Percentiles rank a stretch among this genome's conserved stretches.
Conservation (phyloP, 164 flowering plant species). For the Umbellularia californica region DNA sequence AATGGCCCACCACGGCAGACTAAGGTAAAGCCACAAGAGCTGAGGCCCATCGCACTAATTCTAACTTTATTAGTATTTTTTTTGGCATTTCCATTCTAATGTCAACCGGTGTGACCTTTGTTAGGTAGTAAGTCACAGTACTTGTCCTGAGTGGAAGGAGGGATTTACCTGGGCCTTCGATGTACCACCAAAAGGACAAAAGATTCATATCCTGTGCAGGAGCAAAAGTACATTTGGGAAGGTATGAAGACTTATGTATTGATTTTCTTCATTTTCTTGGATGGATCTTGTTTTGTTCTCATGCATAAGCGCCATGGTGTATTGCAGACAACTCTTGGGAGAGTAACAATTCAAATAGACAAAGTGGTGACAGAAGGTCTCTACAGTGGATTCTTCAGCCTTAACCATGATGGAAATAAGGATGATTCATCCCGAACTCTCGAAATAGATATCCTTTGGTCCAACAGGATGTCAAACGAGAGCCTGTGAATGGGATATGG, state of each 20-base stretch:
- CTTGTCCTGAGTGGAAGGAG: conserved; percentile 88
- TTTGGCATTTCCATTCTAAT: neutral
- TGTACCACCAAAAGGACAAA: conserved; percentile 92
- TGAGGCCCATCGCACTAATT: neutral
- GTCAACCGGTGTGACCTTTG: neutral
- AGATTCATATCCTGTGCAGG: conserved; percentile 82
- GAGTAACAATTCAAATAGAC: conserved; percentile 86
- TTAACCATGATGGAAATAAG: conserved; percentile 61
- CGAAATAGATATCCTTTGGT: conserved; percentile 85
- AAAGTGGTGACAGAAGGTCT: conserved; percentile 78
- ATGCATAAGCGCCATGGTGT: conserved; percentile 8
- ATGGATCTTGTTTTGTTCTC: neutral
- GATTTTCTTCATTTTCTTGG: neutral
- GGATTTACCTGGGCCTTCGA: conserved; percentile 91
- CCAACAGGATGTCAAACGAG: conserved; percentile 51
- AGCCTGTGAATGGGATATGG: conserved; percentile 16
- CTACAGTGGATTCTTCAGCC: conserved; percentile 73
- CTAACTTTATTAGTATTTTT: neutral
- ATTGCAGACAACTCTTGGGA: conserved; percentile 71
- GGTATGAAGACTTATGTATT: conserved; percentile 32
- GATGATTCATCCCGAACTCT: conserved; percentile 75
- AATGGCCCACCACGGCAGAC: conserved; percentile 80
- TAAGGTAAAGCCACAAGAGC: conserved; percentile 40
- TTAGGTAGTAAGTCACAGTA: conserved; percentile 68
- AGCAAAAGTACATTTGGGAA: conserved; percentile 86